These are phyloP conservation scores for Bruguiera hainesii DNA, from an alignment of 441 rosid species.

Conservation along the genomic window DNA sequence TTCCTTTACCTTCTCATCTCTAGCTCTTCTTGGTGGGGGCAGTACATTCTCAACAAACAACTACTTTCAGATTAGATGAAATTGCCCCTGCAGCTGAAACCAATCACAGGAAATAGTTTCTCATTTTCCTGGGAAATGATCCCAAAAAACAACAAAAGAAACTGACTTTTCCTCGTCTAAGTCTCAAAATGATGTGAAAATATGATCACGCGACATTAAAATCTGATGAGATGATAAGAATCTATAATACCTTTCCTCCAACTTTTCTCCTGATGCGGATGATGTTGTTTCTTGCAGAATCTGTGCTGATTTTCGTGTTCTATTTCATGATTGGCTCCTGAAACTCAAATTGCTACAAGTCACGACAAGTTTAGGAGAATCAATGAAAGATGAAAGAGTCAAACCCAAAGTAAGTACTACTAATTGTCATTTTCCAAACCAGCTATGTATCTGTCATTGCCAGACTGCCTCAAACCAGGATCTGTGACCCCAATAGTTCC, in stretches of 20 bases:
- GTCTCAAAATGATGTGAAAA: not conserved
- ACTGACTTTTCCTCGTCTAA: too few relatives aligned
- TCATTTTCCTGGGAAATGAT: too few relatives aligned
- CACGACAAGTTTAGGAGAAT: constrained; percentile 11
- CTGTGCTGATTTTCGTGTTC: constrained; percentile 28
- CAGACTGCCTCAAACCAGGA: constrained; percentile 25
- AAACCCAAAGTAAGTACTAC: constrained; percentile 16
- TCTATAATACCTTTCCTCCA: constrained; percentile 36
- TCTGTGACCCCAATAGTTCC: constrained; percentile 24
- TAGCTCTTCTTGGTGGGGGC: constrained; percentile 5
- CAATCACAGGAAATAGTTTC: not conserved
- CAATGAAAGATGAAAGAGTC: constrained; percentile 10
- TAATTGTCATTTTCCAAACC: constrained; percentile 39
- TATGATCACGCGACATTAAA: not conserved
- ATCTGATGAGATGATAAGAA: not conserved
- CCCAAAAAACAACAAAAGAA: too few relatives aligned
- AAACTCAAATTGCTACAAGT: constrained; percentile 21
- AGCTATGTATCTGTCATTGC: constrained; percentile 24
- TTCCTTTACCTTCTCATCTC: too few relatives aligned
- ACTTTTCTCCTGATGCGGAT: constrained; percentile 23
- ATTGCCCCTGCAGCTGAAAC: constrained; percentile 43
- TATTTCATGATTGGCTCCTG: constrained; percentile 44
- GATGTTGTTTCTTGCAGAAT: constrained; percentile 25
- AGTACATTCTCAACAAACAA: constrained; percentile 29
- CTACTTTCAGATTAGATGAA: constrained; percentile 22